Evolutionary conservation across 176 grass and related monocot genomes (phyloP), one percentile per base, ranked within the genome.

Genomic region (Cenchrus purpureus): DNA sequence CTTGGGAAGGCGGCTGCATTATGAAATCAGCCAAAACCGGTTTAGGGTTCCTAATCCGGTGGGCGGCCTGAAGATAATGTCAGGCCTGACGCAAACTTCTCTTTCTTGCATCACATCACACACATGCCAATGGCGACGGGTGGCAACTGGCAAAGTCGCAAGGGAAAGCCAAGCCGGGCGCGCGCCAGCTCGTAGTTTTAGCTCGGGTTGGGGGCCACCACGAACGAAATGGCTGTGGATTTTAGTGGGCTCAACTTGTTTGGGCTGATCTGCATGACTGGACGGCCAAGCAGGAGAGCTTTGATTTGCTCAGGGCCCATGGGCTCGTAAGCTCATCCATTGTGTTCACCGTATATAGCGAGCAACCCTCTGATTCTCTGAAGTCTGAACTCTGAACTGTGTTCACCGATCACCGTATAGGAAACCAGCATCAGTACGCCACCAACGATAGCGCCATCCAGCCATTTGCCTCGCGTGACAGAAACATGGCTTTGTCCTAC

Each of bases 1-100:
- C 77, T 80, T 80, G 84, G 84, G 46, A 80, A 70, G 74, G 77
- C 34, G 20, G 46, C 13, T 31, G 77, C 76, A 55, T 72, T 60
- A 62, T 58, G 15, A 79, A 51, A 62, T 71, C 43, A 4, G 2
- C 13, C 2, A 9, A 61, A 68, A 37, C 17, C 29, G 16, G 81
- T 14, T 73, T 79, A 17, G 9, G 55, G 8, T 61, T 31, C 8
- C 9, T n/a, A 71, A 88, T 83, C 14, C 80, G 37, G 86, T 88
- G 86, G 86, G 79, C 86, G 73, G 61, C 37, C 25, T 32, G 12
- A 13, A 40, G 59, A 67, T 32, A 46, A 58, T 46, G 51, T 81
- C 54, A 51, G 75, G 53, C 74, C 59, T 76, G 82, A 85, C 83
- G 74, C 57, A 43, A 32, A 69, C 50, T n/a, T n/a, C n/a, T 2